Evolutionary conservation across 1,284 basidiomycete genomes (phyloP).

Genomic region (Tilletia walkeri): DNA sequence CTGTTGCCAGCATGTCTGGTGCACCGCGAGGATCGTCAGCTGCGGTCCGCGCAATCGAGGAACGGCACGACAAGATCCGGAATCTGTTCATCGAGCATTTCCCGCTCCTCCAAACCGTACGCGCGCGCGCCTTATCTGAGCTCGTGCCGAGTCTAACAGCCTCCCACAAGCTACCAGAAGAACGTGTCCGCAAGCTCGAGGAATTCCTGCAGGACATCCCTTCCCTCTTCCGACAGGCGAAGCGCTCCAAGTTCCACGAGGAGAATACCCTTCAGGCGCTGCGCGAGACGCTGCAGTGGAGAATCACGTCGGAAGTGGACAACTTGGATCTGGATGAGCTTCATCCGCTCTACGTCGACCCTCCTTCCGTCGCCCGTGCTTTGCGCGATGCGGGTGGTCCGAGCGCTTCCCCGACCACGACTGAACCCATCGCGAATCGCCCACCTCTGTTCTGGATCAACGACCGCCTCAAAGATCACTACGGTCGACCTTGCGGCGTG

Average conservation of each 20-base stretch:
- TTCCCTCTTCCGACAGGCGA: slow-evolving; percentile 45
- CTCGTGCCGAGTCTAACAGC: slow-evolving; percentile 8
- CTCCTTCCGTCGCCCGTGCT: slow-evolving; percentile 23
- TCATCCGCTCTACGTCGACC: slow-evolving; percentile 46
- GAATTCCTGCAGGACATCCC: slow-evolving; percentile 26
- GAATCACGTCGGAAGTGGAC: slow-evolving; percentile 45
- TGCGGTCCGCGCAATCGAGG: slow-evolving; percentile 1
- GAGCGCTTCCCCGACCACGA: neutral
- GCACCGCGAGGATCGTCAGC: neutral
- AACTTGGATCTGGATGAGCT: slow-evolving; percentile 34
- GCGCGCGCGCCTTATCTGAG: slow-evolving; percentile 5
- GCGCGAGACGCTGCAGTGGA: slow-evolving; percentile 37
- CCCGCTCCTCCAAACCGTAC: neutral
- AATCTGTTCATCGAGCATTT: slow-evolving; percentile 4
- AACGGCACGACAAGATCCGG: slow-evolving; percentile 3
- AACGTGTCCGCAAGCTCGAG: neutral
- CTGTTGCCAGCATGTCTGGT: too few species aligned
- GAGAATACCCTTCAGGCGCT: slow-evolving; percentile 34
- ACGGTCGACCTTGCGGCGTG: slow-evolving; percentile 45
- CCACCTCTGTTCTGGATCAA: slow-evolving; percentile 54
- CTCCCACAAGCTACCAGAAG: slow-evolving; percentile 1
- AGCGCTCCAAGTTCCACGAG: slow-evolving; percentile 34
- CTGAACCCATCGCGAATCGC: slow-evolving; percentile 20
- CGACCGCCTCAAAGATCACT: slow-evolving; percentile 41
- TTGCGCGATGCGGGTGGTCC: neutral